phyloP scores from a whole-genome alignment of 1,139 yeast genomes.

The Candida labiduridarum region DNA sequence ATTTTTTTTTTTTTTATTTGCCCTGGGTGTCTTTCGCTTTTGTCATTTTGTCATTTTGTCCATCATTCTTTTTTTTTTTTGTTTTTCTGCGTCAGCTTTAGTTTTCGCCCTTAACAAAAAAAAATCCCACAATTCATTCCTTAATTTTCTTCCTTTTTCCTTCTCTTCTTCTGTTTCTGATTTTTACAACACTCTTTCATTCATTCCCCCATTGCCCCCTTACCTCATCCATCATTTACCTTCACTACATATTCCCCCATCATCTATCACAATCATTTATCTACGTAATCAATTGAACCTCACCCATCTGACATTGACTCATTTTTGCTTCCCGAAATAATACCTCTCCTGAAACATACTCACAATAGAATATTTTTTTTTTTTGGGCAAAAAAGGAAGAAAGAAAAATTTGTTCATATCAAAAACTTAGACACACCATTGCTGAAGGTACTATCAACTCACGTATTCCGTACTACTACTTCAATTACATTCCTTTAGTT shows the following conservation, averaged over 20 bases:
- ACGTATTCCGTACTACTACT: too few relatives aligned
- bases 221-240: too few relatives aligned
- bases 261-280: too few relatives aligned
- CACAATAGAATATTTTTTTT: too few relatives aligned
- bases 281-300: too few relatives aligned
- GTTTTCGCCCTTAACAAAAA: not conserved
- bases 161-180: not conserved
- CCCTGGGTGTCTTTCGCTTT: not conserved
- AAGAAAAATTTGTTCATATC: constrained; percentile 3
- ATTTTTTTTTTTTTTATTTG: not conserved
- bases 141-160: not conserved
- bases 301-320: too few relatives aligned
- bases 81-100: not conserved
- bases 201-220: not conserved
- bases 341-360: too few relatives aligned
- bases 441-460: not conserved
- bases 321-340: too few relatives aligned
- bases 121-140: constrained; percentile 5
- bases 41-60: too few relatives aligned
- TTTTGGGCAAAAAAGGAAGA: not conserved
- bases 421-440: not conserved
- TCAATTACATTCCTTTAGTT: too few relatives aligned
- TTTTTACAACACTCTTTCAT: not conserved
- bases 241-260: too few relatives aligned
- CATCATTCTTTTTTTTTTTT: not conserved